Evolutionary conservation across 768 basidiomycete genomes (phyloP).

Genomic region (Psilocybe tampanensis): DNA sequence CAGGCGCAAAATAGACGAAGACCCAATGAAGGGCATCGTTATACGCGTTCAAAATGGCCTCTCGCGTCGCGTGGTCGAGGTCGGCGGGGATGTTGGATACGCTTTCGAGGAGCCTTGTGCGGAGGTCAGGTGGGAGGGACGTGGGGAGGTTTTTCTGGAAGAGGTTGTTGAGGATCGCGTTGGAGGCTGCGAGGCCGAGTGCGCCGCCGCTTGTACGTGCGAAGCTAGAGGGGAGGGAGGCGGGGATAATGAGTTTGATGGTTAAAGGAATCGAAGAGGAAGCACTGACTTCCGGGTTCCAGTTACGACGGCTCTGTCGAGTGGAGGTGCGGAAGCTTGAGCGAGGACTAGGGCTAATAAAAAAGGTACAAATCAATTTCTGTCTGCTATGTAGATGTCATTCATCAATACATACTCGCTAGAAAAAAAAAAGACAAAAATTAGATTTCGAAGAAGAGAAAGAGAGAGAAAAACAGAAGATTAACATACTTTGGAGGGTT

Average conservation of each 20-base stretch:
- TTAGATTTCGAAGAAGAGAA: neutral
- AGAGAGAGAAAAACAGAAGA: neutral
- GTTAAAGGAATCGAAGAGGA: neutral
- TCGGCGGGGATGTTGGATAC: constrained; percentile 3
- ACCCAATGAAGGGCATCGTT: constrained; percentile 8
- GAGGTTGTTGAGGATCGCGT: constrained; percentile 11
- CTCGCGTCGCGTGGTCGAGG: constrained; percentile 1
- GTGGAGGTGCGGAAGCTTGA: constrained; percentile 5
- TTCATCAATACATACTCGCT: neutral
- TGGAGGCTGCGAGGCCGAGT: constrained; percentile 9
- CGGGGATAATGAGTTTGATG: neutral
- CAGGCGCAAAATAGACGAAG: constrained; percentile 7
- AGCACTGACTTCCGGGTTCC: constrained; percentile 7
- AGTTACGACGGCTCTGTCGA: constrained; percentile 10
- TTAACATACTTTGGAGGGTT: constrained; percentile 7
- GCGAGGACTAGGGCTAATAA: constrained; percentile 4
- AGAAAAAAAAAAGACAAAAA: neutral
- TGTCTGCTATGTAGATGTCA: neutral
- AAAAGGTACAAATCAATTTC: neutral
- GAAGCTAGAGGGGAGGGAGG: neutral
- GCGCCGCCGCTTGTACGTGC: constrained; percentile 11
- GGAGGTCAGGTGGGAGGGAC: neutral
- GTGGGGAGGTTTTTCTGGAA: constrained; percentile 7
- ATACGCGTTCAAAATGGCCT: constrained; percentile 4
- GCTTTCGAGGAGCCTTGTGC: constrained; percentile 4